phyloP scores from a whole-genome alignment of 148 eudicot genomes.

The Fagopyrum homotropicum region DNA sequence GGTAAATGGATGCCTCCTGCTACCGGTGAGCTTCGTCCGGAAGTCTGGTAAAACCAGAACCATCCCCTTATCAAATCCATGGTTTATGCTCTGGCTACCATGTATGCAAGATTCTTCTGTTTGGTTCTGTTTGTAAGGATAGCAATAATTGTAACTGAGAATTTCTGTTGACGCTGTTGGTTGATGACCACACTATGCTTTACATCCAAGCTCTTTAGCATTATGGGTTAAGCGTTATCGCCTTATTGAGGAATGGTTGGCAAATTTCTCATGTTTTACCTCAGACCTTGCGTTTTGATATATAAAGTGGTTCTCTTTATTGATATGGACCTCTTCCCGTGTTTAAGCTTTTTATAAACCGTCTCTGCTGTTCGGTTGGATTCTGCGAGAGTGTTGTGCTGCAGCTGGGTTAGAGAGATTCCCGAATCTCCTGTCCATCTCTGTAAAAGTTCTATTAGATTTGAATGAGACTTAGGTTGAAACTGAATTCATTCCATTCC shows the following conservation, averaged over 20 bases:
- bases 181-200: conserved; percentile 9
- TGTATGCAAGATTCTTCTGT: conserved; percentile 12
- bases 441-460: background rate
- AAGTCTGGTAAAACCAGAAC: conserved; percentile 59
- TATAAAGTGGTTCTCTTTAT: background rate
- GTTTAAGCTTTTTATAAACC: background rate
- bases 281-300: conserved; percentile 4
- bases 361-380: background rate
- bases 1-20: conserved; percentile 99
- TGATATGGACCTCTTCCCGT: background rate
- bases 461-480: background rate
- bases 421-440: background rate
- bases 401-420: background rate
- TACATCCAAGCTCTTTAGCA: conserved; percentile 6
- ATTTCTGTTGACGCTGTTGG: conserved; percentile 11
- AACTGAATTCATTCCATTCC: background rate
- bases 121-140: conserved; percentile 13
- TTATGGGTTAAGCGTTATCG: background rate
- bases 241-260: background rate
- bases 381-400: background rate
- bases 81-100: background rate
- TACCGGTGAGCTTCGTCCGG: conserved; percentile 88
- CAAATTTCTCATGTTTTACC: background rate
- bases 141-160: conserved; percentile 22
- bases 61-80: background rate